Evolutionary conservation across 176 grass and related monocot species (phyloP), one percentile per base, ranked within the genome.

Genomic region (Paspalum vaginatum): DNA sequence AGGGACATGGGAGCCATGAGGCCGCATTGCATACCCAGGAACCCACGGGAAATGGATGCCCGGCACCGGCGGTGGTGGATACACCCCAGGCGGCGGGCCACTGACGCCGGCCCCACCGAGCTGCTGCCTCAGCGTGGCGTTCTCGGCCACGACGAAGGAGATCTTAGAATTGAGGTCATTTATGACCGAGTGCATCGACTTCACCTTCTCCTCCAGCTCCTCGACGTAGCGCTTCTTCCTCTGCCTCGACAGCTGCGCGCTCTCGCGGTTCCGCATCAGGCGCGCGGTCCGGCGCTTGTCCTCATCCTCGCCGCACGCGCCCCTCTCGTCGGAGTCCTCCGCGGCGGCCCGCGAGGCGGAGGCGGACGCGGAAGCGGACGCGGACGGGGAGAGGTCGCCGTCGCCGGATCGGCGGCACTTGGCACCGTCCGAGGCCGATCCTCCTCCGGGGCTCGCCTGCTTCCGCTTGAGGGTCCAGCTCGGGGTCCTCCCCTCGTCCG

Each of bases 171-270:
- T 99, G 79, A 99, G 86, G 64, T 93, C 90, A 45, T 89, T 95
- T 64, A 99, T 99, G 20, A 90, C 86, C 5, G 93, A 93, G 68
- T 93, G 68, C 96, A 99, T 93, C 27, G 91, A 86, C 62, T 89
- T 93, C 59, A 99, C 92, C 81, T 99, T 99, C 16, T 95, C 88
- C 82, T 99, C 93, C 54, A 99, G 80, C 81, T 95, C 96, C 79
- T 95, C 96, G 5, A 95, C 87, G 66, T 95, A 91, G 3, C 86
- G 85, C 79, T 95, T 99, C 91, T 95, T 99, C 82, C 96, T 87
- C 81, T 99, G 96, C 72, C 96, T 78, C 1, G 96, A 99, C 8
- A 99, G 92, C 56, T 99, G 96, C 15, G 96, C 96, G 70, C 96
- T 99, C 85, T 95, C 96, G 1, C 93, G 86, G 73, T 99, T 99